Evolutionary conservation across 2,329 filamentous ascomycete species (phyloP), one percentile per base, ranked within the genome.

Genomic region (Penicillium italicum): DNA sequence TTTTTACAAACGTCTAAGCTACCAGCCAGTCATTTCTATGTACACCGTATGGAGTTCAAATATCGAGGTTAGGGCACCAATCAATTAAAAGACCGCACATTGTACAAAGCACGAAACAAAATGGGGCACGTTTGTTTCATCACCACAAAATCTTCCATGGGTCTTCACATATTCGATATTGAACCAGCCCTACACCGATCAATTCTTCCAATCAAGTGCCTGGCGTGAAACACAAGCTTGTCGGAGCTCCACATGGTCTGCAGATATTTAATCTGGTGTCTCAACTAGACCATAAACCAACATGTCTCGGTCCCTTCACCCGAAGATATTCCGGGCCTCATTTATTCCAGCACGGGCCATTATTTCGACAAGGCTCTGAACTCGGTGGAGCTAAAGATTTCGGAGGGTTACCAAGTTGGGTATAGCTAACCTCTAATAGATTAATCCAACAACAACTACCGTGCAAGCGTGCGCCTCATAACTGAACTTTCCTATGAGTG

Each of bases 141-240:
- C 30, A 20, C 30, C 43, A 45, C 43, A 33, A n/a, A n/a, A 22
- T 33, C 8, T 33, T 11, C 6, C 4, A 9, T 10, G 8, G 14
- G 26, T 33, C 28, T 33, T 6, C 28, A 26, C 38, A 2, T 14
- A 14, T 1, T 14, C 11, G 10, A 12, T 18, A 14, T 22, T 7
- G 30, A 50, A 20, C 47, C 26, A 50, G 47, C 40, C 49, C 31
- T 45, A 37, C 9, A 34, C 24, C 37, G 7, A 33, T 10, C 6
- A 43, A 24, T 33, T 18, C 18, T 6, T n/a, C 5, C 11, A 45
- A 24, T 45, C 8, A 45, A 45, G 14, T 45, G 30, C 9, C 34
- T 45, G 41, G 30, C 45, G 24, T 54, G 38, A 54, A 50, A 50
- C 52, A 40, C 53, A 55, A 55, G 53, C 47, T 51, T 10, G 16